phyloP scores from a whole-genome alignment of 805 yeast genomes.

The Ascoidea asiatica region DNA sequence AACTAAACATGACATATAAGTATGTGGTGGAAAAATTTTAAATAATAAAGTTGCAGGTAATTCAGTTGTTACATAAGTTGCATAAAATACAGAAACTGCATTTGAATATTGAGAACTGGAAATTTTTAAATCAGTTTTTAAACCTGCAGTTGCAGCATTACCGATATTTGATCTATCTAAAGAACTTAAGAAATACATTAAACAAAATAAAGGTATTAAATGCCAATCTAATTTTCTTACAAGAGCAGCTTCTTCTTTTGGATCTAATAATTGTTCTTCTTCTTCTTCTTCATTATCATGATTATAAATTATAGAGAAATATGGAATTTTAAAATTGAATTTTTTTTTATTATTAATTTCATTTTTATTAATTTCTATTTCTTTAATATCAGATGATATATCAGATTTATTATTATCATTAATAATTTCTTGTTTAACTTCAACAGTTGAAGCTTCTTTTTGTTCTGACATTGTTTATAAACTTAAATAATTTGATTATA shows the following conservation, averaged over 20 bases:
- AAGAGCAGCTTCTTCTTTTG: constrained; percentile 16
- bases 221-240: constrained; percentile 27
- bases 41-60: constrained; percentile 22
- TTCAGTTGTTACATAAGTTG: too few relatives aligned
- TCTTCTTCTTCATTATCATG: not conserved
- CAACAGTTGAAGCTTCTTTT: too few relatives aligned
- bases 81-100: constrained; percentile 31
- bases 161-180: constrained; percentile 47
- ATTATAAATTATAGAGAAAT: constrained; percentile 1
- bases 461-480: too few relatives aligned
- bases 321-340: constrained; percentile 1
- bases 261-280: constrained; percentile 3
- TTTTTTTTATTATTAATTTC: too few relatives aligned
- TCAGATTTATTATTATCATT: too few relatives aligned
- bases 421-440: too few relatives aligned
- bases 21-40: constrained; percentile 21
- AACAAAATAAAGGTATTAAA: constrained; percentile 27
- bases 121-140: constrained; percentile 25
- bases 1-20: constrained; percentile 19
- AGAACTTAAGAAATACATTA: constrained; percentile 30
- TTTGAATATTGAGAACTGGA: constrained; percentile 26
- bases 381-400: too few relatives aligned
- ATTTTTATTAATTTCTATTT: too few relatives aligned
- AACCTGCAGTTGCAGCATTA: constrained; percentile 43
- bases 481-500: too few relatives aligned